phyloP scores from a whole-genome alignment of 441 rosid species.

The Corymbia calophylla region DNA sequence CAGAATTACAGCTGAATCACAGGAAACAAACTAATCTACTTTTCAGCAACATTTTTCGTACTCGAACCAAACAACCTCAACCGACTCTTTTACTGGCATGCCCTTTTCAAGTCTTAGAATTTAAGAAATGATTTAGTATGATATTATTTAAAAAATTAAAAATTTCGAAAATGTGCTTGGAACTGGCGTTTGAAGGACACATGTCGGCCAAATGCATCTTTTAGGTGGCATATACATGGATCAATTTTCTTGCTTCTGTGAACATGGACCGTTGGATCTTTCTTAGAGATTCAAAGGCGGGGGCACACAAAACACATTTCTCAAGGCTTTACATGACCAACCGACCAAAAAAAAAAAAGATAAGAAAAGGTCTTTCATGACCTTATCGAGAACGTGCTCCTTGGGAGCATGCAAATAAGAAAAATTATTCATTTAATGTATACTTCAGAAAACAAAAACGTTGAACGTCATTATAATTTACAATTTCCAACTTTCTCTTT shows the following conservation, averaged over 20 bases:
- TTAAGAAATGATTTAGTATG: neutral
- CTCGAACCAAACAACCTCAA: neutral
- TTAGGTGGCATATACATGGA: neutral
- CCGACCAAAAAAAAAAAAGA: too few relatives aligned
- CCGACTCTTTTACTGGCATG: neutral
- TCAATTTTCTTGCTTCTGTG: neutral
- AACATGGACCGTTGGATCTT: slow-evolving; percentile 14
- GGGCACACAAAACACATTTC: neutral
- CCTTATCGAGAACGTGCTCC: neutral
- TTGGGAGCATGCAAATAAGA: neutral
- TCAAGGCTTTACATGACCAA: neutral
- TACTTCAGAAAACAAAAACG: neutral
- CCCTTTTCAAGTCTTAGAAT: neutral
- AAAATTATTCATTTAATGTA: neutral
- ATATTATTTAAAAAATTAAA: neutral
- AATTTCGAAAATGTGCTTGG: slow-evolving; percentile 16
- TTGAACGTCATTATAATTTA: neutral
- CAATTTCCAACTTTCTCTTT: neutral
- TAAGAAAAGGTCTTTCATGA: neutral
- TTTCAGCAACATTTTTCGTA: neutral
- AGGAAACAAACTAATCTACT: neutral
- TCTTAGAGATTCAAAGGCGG: neutral
- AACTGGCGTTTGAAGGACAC: slow-evolving; percentile 11
- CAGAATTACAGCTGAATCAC: neutral
- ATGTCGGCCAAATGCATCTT: slow-evolving; percentile 5